These are phyloP conservation scores for Aspergillus pseudoglaucus DNA, from an alignment of 2,329 filamentous ascomycete species.

Conservation along the genomic window DNA sequence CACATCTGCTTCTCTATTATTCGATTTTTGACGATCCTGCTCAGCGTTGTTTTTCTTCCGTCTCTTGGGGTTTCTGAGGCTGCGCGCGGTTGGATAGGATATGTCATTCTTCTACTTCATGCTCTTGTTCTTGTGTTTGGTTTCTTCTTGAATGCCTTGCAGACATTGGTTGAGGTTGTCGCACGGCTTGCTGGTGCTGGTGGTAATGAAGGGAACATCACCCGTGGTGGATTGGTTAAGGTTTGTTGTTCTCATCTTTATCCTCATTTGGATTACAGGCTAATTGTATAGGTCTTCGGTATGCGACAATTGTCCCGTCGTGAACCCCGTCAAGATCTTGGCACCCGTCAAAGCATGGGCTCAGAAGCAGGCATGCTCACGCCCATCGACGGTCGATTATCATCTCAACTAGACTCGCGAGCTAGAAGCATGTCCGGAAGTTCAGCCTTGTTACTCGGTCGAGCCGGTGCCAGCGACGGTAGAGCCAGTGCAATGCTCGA, in stretches of 20 bases:
- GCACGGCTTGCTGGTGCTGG: conserved; percentile 79
- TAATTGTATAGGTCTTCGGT: conserved; percentile 60
- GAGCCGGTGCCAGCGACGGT: conserved; percentile 38
- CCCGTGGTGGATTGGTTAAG: conserved; percentile 77
- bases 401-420: conserved; percentile 47
- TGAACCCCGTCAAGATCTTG: conserved; percentile 55
- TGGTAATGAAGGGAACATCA: conserved; percentile 62
- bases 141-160: conserved; percentile 86
- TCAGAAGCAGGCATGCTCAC: conserved; percentile 77
- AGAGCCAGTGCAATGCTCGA: conserved; percentile 50
- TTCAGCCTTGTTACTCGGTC: conserved; percentile 55
- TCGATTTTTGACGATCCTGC: conserved; percentile 66
- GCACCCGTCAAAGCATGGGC: conserved; percentile 70
- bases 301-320: conserved; percentile 81
- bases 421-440: conserved; percentile 56
- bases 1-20: conserved; percentile 77
- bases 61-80: conserved; percentile 71
- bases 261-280: neutral
- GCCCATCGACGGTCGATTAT: conserved; percentile 59
- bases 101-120: conserved; percentile 81
- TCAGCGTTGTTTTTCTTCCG: conserved; percentile 79
- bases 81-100: conserved; percentile 89
- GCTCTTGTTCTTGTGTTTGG: conserved; percentile 79
- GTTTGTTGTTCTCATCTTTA: conserved; percentile 35
- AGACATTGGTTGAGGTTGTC: conserved; percentile 82